Evolutionary conservation across 2,329 filamentous ascomycete genomes (phyloP), one percentile per base, ranked within the genome.

Genomic region (Dissoconium aciculare): DNA sequence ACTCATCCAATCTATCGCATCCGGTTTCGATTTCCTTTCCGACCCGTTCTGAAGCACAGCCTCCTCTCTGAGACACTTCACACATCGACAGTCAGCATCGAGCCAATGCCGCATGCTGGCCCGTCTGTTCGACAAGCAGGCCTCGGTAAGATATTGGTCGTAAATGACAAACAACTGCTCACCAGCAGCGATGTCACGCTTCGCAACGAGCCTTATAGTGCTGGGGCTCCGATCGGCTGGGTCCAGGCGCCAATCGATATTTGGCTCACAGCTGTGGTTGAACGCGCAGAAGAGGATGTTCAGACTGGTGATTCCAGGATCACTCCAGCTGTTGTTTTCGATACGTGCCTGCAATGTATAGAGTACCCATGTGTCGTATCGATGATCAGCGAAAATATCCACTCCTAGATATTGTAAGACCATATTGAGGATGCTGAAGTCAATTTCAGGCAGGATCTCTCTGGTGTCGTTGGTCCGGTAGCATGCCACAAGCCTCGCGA

Each of bases 231-330:
- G 33, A 15, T 44, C 35, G 11, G 45, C 40, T 2, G 24, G 15
- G 5, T 8, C 15, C 5, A 16, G 15, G 4, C 85, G 78, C 87
- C 87, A 95, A 1, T 68, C 67, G 17, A 93, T 81, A 52, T 92
- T 94, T 6, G 87, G 85, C 49, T 91, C 74, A 57, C 87, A 95
- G 51, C 83, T 82, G 53, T 95, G 87, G 49, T 95, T 95, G 27
- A 87, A 84, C 17, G 95, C 64, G 54, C 82, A 93, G 82, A 89
- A 95, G 36, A 92, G 71, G 2, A 84, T 82, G 55, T 92, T 83
- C 15, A 94, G 11, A 49, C 57, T 42, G 51, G 34, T 26, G 5
- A 37, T 19, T 4, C 34, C 34, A 2, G 41, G 43, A 67, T 80
- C 47, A 81, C 75, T 33, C 79, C 71, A 15, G 81, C 83, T 4